These are phyloP conservation scores for Candida incommunis DNA, from an alignment of 805 yeast species.

Conservation along the genomic window DNA sequence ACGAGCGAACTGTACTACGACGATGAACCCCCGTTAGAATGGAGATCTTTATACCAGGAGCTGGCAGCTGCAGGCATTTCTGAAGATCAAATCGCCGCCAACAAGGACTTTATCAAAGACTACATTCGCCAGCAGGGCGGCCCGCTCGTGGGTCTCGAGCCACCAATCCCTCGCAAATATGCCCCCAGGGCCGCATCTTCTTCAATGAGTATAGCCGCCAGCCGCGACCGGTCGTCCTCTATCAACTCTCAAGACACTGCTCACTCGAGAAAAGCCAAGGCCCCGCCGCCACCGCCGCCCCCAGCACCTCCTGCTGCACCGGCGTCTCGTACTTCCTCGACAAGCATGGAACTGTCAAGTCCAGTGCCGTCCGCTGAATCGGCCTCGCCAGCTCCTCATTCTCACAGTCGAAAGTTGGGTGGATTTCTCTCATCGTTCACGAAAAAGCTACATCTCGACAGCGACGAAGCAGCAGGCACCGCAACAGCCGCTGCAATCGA, in stretches of 20 bases:
- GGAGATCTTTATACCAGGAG: conserved; percentile 63
- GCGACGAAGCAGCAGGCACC: conserved; percentile 9
- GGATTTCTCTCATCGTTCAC: background rate
- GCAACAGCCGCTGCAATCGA: conserved; percentile 19
- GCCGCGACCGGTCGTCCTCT: background rate
- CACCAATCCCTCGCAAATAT: conserved; percentile 58
- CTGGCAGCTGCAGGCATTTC: conserved; percentile 66
- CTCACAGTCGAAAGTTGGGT: conserved; percentile 12
- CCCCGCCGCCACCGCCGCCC: conserved; percentile 27
- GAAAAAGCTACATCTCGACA: background rate
- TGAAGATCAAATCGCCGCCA: conserved; percentile 82
- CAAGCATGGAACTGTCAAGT: conserved; percentile 15
- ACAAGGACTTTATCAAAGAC: conserved; percentile 67
- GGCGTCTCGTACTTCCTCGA: conserved; percentile 9
- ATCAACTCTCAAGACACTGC: background rate
- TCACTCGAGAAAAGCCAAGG: conserved; percentile 3
- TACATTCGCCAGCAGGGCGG: conserved; percentile 65
- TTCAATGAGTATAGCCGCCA: conserved; percentile 3
- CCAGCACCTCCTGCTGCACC: conserved; percentile 15
- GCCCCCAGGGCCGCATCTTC: conserved; percentile 19
- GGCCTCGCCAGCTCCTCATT: conserved; percentile 5
- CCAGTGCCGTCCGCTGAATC: conserved; percentile 6
- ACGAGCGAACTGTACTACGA: conserved; percentile 50
- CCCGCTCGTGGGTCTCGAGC: conserved; percentile 69
- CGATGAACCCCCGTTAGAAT: conserved; percentile 69